Base-by-base conservation (phyloP, 1,284 basidiomycete genomes). In the Anthracocystis walkeri region DNA sequence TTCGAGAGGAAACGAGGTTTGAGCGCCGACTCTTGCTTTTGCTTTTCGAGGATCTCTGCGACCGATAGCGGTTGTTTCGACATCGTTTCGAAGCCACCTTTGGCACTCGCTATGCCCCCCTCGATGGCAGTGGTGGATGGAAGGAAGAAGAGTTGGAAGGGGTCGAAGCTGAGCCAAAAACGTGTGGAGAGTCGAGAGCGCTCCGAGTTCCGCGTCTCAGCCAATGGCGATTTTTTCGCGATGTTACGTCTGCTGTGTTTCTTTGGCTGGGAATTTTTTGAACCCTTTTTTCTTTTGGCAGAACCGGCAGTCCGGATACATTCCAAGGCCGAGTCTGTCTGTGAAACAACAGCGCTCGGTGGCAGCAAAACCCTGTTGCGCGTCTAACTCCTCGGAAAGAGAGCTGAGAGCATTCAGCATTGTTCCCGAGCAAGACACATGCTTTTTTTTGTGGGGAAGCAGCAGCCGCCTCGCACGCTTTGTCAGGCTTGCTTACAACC, bases 1-100 rank as follows among this genome's bases (percentile, higher is more conserved):
- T 82, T 82, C 52, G 72, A 72, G 8, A 82, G 59, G 69, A 82
- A 82, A 12, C 71, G 70, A 20, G 79, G 79, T 46, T 78, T 81
- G 64, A 82, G 61, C 1, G 64, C 53, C 16, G 68, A 62, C 31
- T 66, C 65, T 21, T 66, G 67, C 51, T 69, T 68, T 49, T 82
- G 78, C 70, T 73, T 77, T 16, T 71, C 53, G 52, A 82, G 63
- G 2, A 82, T 61, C 42, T 75, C 78, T 23, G 79, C 73, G n/a
- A 82, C 71, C 40, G 79, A 81, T 21, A 80, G 68, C 5, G 81
- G 81, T 25, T 63, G 59, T 33, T 65, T 67, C 29, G 67, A 70
- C 73, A 75, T 75, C 4, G 14, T 58, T 38, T 23, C 11, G 49
- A n/a, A n/a, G n/a, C n/a, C 16, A 20, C 14, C 21, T 40, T 23